Percentiles rank a stretch among this genome's conserved stretches.
These are phyloP conservation scores for Fraxinus cuspidata DNA, from an alignment of 257 asterid genomes.

Conservation along the genomic window DNA sequence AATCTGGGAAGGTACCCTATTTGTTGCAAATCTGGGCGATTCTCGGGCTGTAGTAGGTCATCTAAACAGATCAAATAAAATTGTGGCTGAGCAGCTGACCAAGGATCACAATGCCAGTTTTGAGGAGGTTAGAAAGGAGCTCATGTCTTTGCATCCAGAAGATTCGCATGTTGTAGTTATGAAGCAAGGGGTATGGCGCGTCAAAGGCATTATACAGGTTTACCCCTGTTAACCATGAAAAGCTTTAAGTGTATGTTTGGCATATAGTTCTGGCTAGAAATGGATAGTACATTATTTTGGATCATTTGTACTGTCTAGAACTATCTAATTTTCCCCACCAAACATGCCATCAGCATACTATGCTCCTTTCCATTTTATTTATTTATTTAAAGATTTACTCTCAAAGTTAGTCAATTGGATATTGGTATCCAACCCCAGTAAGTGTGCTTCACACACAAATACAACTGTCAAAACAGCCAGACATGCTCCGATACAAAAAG, in stretches of 20 bases:
- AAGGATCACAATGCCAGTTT: constrained; percentile 65
- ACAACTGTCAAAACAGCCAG: too few relatives aligned
- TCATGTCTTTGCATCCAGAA: constrained; percentile 60
- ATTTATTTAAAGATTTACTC: too few relatives aligned
- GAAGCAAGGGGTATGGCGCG: constrained; percentile 67
- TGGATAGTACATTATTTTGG: not conserved
- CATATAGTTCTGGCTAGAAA: not conserved
- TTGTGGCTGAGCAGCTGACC: constrained; percentile 74
- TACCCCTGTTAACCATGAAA: not conserved
- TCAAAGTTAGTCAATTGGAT: too few relatives aligned
- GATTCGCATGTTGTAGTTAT: constrained; percentile 54
- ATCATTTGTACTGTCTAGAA: too few relatives aligned
- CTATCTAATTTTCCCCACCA: too few relatives aligned
- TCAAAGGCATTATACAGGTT: constrained; percentile 93
- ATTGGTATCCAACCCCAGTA: too few relatives aligned
- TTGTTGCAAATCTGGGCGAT: constrained; percentile 77
- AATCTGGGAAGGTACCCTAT: constrained; percentile 62
- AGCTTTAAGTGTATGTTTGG: not conserved
- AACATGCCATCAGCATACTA: too few relatives aligned
- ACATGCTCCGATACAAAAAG: too few relatives aligned
- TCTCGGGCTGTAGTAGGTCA: constrained; percentile 82
- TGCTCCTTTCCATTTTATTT: too few relatives aligned
- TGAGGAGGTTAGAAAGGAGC: constrained; percentile 73
- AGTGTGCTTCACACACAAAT: too few relatives aligned
- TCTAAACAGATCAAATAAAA: constrained; percentile 44